These are phyloP conservation scores for Cyberlindnera sargentensis DNA, from an alignment of 805 yeast genomes.

Conservation along the genomic window DNA sequence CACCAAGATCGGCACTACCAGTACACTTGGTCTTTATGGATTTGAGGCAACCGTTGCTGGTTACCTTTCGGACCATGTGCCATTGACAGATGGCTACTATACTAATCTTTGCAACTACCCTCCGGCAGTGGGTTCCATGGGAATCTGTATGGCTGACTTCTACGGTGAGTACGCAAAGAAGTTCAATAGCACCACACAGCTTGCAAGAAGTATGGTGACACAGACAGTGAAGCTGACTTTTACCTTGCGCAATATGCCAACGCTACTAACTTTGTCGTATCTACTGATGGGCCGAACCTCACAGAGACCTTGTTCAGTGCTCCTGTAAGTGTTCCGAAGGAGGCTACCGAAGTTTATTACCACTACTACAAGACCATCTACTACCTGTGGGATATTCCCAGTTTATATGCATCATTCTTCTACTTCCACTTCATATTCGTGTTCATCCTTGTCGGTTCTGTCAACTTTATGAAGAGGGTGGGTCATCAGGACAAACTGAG, in stretches of 20 bases:
- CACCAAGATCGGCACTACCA: neutral
- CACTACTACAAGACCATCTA: constrained; percentile 3
- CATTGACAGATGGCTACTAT: neutral
- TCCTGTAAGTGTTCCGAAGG: constrained; percentile 9
- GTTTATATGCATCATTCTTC: constrained; percentile 25
- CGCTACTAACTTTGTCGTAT: constrained; percentile 22
- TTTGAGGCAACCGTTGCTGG: neutral
- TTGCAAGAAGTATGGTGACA: neutral
- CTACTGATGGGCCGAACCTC: constrained; percentile 3
- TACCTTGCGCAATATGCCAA: constrained; percentile 20
- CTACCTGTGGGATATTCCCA: constrained; percentile 16
- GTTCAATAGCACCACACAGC: constrained; percentile 8
- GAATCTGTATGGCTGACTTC: constrained; percentile 8
- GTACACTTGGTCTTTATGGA: neutral
- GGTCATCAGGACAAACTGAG: constrained; percentile 15
- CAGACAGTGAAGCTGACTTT: neutral
- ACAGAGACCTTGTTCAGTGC: constrained; percentile 5
- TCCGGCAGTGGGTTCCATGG: constrained; percentile 9
- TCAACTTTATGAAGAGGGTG: constrained; percentile 24
- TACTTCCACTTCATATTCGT: constrained; percentile 34
- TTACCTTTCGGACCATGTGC: neutral
- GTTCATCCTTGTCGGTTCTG: constrained; percentile 28
- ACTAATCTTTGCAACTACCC: constrained; percentile 8
- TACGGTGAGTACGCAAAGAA: constrained; percentile 5
- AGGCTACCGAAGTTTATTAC: neutral